These are phyloP conservation scores for Xerocomellus chrysenteron DNA, from an alignment of 768 basidiomycete genomes.

Conservation along the genomic window DNA sequence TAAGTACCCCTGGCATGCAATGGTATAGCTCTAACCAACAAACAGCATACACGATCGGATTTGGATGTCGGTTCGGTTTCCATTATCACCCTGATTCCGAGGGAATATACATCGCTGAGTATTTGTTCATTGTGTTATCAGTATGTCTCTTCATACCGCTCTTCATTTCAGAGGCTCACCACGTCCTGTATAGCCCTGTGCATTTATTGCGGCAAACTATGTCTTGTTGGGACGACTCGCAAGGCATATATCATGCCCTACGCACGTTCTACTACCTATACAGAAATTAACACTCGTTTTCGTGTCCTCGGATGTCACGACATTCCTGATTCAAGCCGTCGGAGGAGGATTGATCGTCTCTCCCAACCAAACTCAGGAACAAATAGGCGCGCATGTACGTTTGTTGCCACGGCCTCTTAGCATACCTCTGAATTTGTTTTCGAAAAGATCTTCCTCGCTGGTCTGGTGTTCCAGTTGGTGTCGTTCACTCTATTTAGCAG, in stretches of 20 bases:
- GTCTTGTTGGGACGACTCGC: constrained; percentile 66
- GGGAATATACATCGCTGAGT: constrained; percentile 53
- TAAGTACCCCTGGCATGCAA: constrained; percentile 24
- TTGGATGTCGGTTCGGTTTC: constrained; percentile 55
- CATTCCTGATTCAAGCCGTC: constrained; percentile 62
- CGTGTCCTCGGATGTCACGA: constrained; percentile 59
- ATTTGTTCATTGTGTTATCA: constrained; percentile 60
- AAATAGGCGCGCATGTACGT: constrained; percentile 39
- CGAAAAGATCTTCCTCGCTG: constrained; percentile 54
- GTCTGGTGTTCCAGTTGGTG: constrained; percentile 52
- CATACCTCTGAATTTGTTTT: constrained; percentile 38
- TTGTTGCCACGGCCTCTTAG: background rate
- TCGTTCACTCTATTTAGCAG: constrained; percentile 52
- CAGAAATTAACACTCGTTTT: constrained; percentile 55
- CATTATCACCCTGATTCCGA: constrained; percentile 52
- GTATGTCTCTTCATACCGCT: constrained; percentile 20
- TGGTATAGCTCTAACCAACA: background rate
- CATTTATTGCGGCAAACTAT: constrained; percentile 71
- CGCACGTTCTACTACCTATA: constrained; percentile 49
- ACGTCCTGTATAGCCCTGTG: constrained; percentile 52
- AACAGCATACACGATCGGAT: constrained; percentile 55
- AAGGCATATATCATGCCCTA: constrained; percentile 43
- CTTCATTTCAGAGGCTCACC: constrained; percentile 10
- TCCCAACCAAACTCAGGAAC: constrained; percentile 9
- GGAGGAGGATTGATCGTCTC: constrained; percentile 6